phyloP scores from a whole-genome alignment of 176 grass and related monocot genomes.

The Hordeum vulgare region DNA sequence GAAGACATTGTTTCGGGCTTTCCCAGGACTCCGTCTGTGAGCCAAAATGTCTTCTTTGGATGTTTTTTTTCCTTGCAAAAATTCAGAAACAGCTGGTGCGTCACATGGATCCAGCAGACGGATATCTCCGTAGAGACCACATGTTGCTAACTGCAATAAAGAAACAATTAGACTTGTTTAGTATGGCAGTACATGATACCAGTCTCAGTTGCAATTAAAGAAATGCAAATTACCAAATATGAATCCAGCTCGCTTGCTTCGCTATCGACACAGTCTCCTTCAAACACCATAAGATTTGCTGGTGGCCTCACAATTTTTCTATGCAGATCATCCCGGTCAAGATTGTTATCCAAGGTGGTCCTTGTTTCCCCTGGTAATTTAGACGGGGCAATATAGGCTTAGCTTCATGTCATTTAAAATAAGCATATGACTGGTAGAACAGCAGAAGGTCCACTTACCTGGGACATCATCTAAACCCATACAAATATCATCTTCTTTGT shows the following conservation, averaged over 20 bases:
- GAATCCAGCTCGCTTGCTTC: conserved; percentile 82
- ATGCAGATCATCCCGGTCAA: conserved; percentile 43
- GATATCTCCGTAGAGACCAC: conserved; percentile 85
- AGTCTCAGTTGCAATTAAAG: conserved; percentile 18
- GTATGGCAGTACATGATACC: conserved; percentile 16
- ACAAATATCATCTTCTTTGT: conserved; percentile 69
- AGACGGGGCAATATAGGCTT: conserved; percentile 19
- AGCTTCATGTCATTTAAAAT: not conserved
- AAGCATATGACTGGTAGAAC: not conserved
- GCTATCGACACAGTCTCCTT: conserved; percentile 87
- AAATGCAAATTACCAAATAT: conserved; percentile 69
- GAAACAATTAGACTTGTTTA: conserved; percentile 34
- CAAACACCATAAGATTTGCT: conserved; percentile 91
- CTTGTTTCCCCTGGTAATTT: conserved; percentile 63
- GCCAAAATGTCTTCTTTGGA: conserved; percentile 29
- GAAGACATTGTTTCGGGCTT: conserved; percentile 36
- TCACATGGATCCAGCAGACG: conserved; percentile 82
- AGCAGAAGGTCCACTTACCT: conserved; percentile 34
- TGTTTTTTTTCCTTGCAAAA: conserved; percentile 54
- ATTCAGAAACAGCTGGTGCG: conserved; percentile 71
- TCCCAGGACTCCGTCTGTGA: conserved; percentile 29
- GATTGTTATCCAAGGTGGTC: conserved; percentile 48
- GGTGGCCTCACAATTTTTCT: conserved; percentile 58
- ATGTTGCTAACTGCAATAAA: conserved; percentile 76
- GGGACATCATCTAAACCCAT: conserved; percentile 84